These are phyloP conservation scores for Emmonsia crescens DNA, from an alignment of 2,329 filamentous ascomycete genomes.

Conservation along the genomic window DNA sequence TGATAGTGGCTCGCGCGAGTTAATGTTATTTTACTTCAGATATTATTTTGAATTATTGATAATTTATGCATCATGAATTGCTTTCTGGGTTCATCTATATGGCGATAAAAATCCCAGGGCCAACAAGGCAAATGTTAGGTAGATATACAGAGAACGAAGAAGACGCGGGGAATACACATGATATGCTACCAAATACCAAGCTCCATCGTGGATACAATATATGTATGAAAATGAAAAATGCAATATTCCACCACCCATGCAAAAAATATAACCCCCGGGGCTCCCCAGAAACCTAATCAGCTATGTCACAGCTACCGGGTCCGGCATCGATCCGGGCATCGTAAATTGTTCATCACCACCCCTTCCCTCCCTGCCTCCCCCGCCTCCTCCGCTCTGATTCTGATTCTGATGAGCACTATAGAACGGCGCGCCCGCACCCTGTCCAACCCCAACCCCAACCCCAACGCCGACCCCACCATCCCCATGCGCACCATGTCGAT, in stretches of 20 bases:
- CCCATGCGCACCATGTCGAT: conserved; percentile 11
- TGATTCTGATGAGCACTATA: conserved; percentile 19
- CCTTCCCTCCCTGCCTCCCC: conserved; percentile 23
- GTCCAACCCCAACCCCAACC: conserved; percentile 10
- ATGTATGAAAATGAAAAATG: not conserved
- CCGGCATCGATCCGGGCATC: conserved; percentile 32
- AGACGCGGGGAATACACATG: not conserved
- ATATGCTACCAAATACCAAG: not conserved
- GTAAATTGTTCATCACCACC: conserved; percentile 23
- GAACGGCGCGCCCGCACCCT: conserved; percentile 19
- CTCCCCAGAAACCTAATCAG: not conserved
- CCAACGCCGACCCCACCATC: conserved; percentile 13
- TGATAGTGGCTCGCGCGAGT: not conserved
- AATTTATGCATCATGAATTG: not conserved
- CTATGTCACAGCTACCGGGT: conserved; percentile 17
- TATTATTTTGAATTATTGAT: not conserved
- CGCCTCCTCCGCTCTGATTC: conserved; percentile 24
- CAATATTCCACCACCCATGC: not conserved
- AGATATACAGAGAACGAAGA: not conserved
- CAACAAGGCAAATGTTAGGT: not conserved
- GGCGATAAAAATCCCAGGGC: not conserved
- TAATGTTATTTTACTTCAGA: not conserved
- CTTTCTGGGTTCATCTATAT: not conserved
- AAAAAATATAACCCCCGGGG: not conserved
- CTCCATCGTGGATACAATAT: not conserved